Conservation (phyloP, 768 basidiomycete genomes). For the Pleurotus eryngii region DNA sequence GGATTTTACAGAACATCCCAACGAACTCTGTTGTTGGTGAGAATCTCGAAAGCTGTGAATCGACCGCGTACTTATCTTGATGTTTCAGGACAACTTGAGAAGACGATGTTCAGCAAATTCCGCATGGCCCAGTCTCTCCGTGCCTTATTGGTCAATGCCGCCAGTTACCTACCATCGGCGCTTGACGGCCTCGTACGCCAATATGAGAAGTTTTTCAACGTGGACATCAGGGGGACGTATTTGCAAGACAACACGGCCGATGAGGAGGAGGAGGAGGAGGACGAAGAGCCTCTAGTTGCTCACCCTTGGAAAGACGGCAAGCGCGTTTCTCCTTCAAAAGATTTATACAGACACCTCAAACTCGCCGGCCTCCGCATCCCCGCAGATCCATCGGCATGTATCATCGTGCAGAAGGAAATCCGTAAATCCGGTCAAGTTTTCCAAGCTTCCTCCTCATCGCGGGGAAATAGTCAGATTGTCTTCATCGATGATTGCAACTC, state of each 20-base stretch:
- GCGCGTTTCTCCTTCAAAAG: background rate
- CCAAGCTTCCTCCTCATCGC: background rate
- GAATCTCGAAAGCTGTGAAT: background rate
- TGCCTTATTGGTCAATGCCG: background rate
- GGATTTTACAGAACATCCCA: constrained; percentile 17
- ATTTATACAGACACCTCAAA: background rate
- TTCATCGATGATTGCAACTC: background rate
- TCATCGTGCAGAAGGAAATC: background rate
- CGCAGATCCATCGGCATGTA: background rate
- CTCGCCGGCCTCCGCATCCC: background rate
- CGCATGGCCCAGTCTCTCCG: background rate
- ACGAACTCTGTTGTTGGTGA: constrained; percentile 21
- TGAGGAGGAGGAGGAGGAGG: background rate
- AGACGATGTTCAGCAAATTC: background rate
- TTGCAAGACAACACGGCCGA: background rate
- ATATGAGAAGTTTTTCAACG: background rate
- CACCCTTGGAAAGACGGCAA: background rate
- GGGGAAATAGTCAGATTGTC: background rate
- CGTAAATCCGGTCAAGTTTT: background rate
- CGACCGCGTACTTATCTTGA: background rate
- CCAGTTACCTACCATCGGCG: background rate
- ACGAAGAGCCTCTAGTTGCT: background rate
- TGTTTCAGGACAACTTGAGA: background rate
- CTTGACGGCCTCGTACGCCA: background rate
- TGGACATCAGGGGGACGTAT: background rate